A percentile compares a stretch with the other conserved stretches of the same genome.
These are phyloP conservation scores for Annulohypoxylon moriforme DNA, from an alignment of 495 filamentous ascomycete species.

Conservation along the genomic window DNA sequence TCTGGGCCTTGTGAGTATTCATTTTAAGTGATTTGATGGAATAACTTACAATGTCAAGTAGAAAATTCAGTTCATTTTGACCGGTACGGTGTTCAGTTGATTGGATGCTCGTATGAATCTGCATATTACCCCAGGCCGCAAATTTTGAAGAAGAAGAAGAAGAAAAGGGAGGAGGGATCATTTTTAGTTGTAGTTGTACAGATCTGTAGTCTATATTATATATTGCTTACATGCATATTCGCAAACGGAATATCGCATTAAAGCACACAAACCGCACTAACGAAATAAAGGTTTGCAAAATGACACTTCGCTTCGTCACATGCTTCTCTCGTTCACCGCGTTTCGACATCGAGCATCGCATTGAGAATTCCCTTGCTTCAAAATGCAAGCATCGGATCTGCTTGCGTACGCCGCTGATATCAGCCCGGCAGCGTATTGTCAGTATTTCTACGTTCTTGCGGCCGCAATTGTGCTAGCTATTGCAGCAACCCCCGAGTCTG, in stretches of 20 bases:
- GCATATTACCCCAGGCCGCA: too few species aligned
- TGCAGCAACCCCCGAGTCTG: slow-evolving; percentile 54
- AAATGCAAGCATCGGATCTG: slow-evolving; percentile 19
- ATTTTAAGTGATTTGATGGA: too few species aligned
- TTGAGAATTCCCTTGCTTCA: neutral
- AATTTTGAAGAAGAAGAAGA: too few species aligned
- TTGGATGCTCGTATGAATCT: too few species aligned
- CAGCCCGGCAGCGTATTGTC: slow-evolving; percentile 56
- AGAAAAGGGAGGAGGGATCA: too few species aligned
- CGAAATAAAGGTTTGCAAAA: neutral
- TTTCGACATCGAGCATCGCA: neutral
- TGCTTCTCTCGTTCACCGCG: neutral
- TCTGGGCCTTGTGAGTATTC: too few species aligned
- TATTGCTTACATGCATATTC: neutral
- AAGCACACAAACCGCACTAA: neutral
- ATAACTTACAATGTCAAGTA: too few species aligned
- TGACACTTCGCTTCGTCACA: slow-evolving; percentile 6
- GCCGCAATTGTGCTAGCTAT: slow-evolving; percentile 51
- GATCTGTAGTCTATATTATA: neutral
- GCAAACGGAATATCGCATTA: neutral
- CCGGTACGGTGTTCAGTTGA: too few species aligned
- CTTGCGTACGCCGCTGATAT: slow-evolving; percentile 21
- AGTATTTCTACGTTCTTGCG: slow-evolving; percentile 59
- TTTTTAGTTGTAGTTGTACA: too few species aligned
- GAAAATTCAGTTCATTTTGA: too few species aligned